Conservation (phyloP, 2,329 filamentous ascomycete genomes). For the Xylaria multiplex region DNA sequence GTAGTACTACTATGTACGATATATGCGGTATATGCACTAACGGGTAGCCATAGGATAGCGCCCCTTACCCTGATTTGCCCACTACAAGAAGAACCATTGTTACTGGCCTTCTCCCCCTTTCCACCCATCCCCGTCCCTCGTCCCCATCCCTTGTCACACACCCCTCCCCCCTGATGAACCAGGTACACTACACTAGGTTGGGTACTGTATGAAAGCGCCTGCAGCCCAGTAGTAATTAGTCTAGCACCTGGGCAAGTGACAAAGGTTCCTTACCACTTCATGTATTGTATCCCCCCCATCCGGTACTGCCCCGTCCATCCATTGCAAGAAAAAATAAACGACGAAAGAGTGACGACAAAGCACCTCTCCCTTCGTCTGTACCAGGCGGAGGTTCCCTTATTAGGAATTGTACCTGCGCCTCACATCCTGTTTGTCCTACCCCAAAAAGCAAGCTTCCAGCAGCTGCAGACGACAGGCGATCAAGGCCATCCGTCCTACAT, state of each 20-base stretch:
- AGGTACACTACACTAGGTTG: neutral
- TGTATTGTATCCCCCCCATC: neutral
- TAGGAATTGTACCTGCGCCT: conserved; percentile 14
- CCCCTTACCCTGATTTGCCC: conserved; percentile 17
- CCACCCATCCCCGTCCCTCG: neutral
- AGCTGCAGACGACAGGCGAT: conserved; percentile 24
- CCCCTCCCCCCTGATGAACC: conserved; percentile 5
- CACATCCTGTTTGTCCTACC: conserved; percentile 11
- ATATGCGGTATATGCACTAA: neutral
- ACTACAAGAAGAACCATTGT: conserved; percentile 6
- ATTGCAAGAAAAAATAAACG: conserved; percentile 5
- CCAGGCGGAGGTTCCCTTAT: conserved; percentile 18
- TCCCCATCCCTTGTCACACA: conserved; percentile 1
- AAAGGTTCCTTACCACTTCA: conserved; percentile 7
- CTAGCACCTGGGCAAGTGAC: conserved; percentile 2
- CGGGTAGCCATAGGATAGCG: conserved; percentile 11
- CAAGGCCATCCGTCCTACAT: conserved; percentile 15
- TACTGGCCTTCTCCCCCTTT: conserved; percentile 25
- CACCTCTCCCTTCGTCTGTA: conserved; percentile 3
- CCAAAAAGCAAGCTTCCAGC: conserved; percentile 24
- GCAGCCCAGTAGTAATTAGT: neutral
- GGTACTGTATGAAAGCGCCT: conserved; percentile 2
- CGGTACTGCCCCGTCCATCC: neutral
- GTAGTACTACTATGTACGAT: too few species aligned
- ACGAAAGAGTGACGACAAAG: conserved; percentile 3